Evolutionary conservation across 2,329 filamentous ascomycete genomes (phyloP).

Genomic region (Pseudogymnoascus sp.): DNA sequence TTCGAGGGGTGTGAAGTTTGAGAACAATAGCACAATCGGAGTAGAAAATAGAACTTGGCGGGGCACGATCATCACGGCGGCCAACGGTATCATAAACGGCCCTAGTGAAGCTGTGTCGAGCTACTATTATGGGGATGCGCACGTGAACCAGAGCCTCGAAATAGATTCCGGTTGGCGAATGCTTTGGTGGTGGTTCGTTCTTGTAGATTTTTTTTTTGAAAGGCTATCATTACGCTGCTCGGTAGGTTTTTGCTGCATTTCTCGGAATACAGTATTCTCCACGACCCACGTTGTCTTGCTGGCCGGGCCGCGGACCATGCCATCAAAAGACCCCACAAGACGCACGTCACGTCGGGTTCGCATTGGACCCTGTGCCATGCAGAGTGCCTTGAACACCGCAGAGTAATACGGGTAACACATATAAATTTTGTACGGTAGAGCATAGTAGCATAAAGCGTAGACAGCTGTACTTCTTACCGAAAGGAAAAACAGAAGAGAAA

Average conservation of each 20-base stretch:
- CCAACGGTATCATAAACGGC: background rate
- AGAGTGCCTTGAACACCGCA: background rate
- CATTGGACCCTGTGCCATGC: background rate
- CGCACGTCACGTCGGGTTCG: background rate
- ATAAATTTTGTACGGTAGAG: background rate
- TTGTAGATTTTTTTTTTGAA: background rate
- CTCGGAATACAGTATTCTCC: background rate
- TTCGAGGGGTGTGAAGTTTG: background rate
- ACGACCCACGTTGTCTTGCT: slow-evolving; percentile 2
- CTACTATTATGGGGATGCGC: background rate
- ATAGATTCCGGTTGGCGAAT: background rate
- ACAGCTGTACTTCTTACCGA: background rate
- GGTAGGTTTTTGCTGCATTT: background rate
- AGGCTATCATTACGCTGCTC: background rate
- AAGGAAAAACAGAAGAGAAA: background rate
- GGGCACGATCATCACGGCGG: background rate
- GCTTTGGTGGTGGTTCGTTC: background rate
- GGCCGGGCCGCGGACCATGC: slow-evolving; percentile 8
- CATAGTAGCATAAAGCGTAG: background rate
- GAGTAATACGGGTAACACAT: background rate
- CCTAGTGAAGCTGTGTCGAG: background rate
- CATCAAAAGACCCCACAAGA: background rate
- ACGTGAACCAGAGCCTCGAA: background rate
- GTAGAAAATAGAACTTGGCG: background rate
- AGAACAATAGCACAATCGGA: background rate